Percentiles rank a stretch among this genome's conserved stretches.
Conservation (phyloP, 2,329 filamentous ascomycete genomes). For the Calonectria henricotiae region DNA sequence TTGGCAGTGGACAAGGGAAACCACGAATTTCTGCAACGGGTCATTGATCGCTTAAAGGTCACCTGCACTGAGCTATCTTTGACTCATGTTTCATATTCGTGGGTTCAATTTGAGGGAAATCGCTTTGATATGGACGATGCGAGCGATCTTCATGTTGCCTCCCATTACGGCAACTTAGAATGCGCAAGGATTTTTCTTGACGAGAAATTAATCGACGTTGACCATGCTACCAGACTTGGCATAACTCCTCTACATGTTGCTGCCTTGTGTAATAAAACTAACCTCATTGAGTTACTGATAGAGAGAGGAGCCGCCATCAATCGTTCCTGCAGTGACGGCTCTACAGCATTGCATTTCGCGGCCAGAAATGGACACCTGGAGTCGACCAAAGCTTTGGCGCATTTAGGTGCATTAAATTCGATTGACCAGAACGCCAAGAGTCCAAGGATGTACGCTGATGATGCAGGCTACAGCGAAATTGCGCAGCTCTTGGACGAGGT, state of each 20-base stretch:
- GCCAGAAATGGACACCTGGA: not conserved
- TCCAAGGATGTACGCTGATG: not conserved
- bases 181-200: not conserved
- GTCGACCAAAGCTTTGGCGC: not conserved
- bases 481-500: not conserved
- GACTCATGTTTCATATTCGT: not conserved
- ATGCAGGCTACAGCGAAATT: not conserved
- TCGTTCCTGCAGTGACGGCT: not conserved
- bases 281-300: not conserved
- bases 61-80: not conserved
- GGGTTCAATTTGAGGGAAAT: not conserved
- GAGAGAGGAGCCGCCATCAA: not conserved
- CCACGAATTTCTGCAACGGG: not conserved
- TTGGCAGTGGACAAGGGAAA: not conserved
- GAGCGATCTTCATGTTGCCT: not conserved
- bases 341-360: not conserved
- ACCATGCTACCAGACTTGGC: not conserved
- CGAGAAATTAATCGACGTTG: not conserved
- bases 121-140: not conserved
- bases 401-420: not conserved
- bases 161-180: not conserved
- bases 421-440: not conserved
- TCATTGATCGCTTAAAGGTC: not conserved
- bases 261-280: not conserved
- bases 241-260: not conserved